Evolutionary conservation across 202 grass and related monocot genomes (phyloP).

Genomic region (Schoenoplectus tabernaemontani): DNA sequence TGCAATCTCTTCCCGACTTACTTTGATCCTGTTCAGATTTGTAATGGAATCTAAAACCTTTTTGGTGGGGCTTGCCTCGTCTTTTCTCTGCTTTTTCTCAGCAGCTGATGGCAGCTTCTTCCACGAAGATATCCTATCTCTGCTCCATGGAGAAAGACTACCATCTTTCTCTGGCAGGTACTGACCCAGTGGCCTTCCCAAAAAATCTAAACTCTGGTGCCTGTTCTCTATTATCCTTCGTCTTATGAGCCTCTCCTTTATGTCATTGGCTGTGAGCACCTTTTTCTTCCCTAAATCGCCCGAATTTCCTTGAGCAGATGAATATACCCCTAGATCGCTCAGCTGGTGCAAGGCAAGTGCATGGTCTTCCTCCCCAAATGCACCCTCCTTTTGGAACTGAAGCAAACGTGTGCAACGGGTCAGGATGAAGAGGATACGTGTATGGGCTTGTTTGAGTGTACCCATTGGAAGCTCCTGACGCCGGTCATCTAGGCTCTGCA

Average conservation of each 20-base stretch:
- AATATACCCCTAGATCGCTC: conserved; percentile 74
- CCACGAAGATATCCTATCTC: conserved; percentile 73
- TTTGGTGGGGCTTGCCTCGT: conserved; percentile 31
- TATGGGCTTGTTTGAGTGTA: conserved; percentile 58
- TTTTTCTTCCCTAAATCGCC: conserved; percentile 49
- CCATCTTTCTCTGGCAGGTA: conserved; percentile 13
- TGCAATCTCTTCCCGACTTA: conserved; percentile 42
- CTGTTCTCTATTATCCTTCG: conserved; percentile 59
- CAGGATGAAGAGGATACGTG: conserved; percentile 81
- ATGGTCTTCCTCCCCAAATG: conserved; percentile 19
- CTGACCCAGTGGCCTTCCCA: conserved; percentile 15
- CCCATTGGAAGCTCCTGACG: conserved; percentile 68
- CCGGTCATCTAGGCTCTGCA: conserved; percentile 67
- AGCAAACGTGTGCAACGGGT: conserved; percentile 76
- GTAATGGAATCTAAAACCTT: conserved; percentile 29
- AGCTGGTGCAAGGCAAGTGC: conserved; percentile 68
- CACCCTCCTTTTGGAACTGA: conserved; percentile 76
- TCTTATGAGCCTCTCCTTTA: conserved; percentile 69
- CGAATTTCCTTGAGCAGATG: conserved; percentile 27
- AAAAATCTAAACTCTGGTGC: conserved; percentile 56
- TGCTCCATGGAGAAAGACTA: conserved; percentile 31
- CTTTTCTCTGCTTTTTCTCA: conserved; percentile 47
- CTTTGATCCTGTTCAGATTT: conserved; percentile 33
- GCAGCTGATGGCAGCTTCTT: conserved; percentile 87
- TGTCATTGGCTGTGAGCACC: conserved; percentile 51